phyloP scores from a whole-genome alignment of 768 basidiomycete species.

The Phanerochaete sordida region DNA sequence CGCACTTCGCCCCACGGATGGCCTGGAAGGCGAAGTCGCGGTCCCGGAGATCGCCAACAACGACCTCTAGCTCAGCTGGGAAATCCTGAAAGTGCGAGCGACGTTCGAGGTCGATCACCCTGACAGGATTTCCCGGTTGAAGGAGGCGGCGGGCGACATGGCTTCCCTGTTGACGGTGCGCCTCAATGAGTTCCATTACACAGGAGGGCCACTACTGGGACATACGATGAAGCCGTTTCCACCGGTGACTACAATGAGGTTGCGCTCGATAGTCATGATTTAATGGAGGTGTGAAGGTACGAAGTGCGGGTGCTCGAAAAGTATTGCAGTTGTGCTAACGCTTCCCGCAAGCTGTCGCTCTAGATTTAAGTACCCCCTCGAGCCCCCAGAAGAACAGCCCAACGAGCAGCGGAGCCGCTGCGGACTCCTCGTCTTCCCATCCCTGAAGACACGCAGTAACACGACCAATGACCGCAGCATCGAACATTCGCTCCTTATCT shows the following conservation, averaged over 20 bases:
- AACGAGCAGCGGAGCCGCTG: too few species aligned
- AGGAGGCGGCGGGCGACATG: constrained; percentile 42
- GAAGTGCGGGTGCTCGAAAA: neutral
- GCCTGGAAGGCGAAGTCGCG: constrained; percentile 32
- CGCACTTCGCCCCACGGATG: constrained; percentile 37
- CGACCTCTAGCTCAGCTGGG: constrained; percentile 30
- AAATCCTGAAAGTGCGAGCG: constrained; percentile 19
- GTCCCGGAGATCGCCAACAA: constrained; percentile 47
- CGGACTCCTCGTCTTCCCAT: too few species aligned
- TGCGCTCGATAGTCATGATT: neutral
- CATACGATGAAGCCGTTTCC: constrained; percentile 19
- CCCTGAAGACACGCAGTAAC: too few species aligned
- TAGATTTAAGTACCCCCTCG: too few species aligned
- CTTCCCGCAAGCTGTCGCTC: too few species aligned
- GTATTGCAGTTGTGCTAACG: too few species aligned
- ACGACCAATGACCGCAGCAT: too few species aligned
- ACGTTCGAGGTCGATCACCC: constrained; percentile 38
- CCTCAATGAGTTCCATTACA: neutral
- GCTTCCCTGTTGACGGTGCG: constrained; percentile 19
- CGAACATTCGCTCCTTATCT: too few species aligned
- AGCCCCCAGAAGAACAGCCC: too few species aligned
- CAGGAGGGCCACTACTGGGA: neutral
- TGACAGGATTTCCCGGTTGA: constrained; percentile 31
- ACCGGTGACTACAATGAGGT: constrained; percentile 15
- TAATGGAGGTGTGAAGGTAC: neutral